Base-by-base conservation (phyloP, 306 rosid genomes). In the Gastrolobium bilobum region DNA sequence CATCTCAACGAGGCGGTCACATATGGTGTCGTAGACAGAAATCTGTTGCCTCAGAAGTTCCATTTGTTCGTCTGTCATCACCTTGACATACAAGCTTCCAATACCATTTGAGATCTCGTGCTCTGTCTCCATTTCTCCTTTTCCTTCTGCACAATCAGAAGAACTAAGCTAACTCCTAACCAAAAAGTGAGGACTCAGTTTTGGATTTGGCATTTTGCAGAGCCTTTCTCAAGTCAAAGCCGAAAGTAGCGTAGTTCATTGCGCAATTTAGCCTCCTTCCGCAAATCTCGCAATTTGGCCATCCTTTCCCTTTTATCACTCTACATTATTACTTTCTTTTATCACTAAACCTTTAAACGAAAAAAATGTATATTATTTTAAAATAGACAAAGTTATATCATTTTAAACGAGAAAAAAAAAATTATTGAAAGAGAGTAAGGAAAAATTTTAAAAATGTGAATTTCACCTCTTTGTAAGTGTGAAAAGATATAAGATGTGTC, bases 31-130 rank as follows among this genome's bases (percentile, higher is more conserved):
- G 76, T 92, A 92, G 52, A 88, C 90, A 26, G 91, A 83, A 51
- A 92, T 92, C 80, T 92, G 96, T 26, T 80, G 87, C 42, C 93
- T 52, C 0, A 92, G 88, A 1, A 88, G 73, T 71, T 93, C 94
- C 87, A 91, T 70, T 85, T 93, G 94, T 35, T 91, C 96, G 29
- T 93, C 96, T 0, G 91, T 90, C 97, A 93, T 89, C 31, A 93
- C 96, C 50, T 89, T 90, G 8, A 88, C 84, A 37, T 43, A 82
- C 42, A 89, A 63, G 11, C 83, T 78, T 63, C 80, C 88, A 3
- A 64, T 69, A 0, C 62, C 82, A 50, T 37, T 78, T 0, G 70
- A 1, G 15, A 3, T 42, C 15, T 73, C 68, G 1, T 72, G 75
- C n/a, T 83, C 86, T 71, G 51, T 38, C 3, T 83, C 88, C 88